These are phyloP conservation scores for Nelumbo lutea DNA, from an alignment of 164 flowering plant species.

Conservation along the genomic window DNA sequence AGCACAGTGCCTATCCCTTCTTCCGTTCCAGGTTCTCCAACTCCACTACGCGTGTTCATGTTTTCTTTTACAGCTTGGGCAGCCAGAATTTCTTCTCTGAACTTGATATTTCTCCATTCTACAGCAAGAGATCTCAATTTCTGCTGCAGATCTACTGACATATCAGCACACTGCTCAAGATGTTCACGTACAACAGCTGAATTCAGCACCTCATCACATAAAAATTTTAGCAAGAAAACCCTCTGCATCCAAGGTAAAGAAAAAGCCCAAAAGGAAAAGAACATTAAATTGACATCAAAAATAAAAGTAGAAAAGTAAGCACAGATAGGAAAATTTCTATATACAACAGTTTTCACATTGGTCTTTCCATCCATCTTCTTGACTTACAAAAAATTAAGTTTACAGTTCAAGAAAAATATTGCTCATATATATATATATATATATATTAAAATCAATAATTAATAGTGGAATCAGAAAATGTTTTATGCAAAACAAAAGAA, in stretches of 20 bases:
- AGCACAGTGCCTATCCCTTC: conserved; percentile 9
- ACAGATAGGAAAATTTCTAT: too few species aligned
- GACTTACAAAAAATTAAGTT: too few species aligned
- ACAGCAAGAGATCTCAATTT: conserved; percentile 52
- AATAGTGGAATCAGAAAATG: too few species aligned
- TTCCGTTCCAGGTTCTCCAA: conserved; percentile 23
- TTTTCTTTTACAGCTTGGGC: conserved; percentile 36
- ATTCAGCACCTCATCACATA: conserved; percentile 79
- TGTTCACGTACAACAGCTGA: conserved; percentile 66
- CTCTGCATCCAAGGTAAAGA: conserved; percentile 55
- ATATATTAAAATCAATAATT: too few species aligned
- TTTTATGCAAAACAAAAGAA: too few species aligned
- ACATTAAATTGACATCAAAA: too few species aligned
- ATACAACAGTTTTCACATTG: too few species aligned
- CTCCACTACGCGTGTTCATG: conserved; percentile 13
- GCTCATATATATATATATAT: too few species aligned
- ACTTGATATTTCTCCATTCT: conserved; percentile 64
- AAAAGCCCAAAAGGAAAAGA: not conserved
- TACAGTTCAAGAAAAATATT: too few species aligned
- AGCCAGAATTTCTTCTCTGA: conserved; percentile 53
- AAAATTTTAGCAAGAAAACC: conserved; percentile 63
- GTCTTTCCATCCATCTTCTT: too few species aligned
- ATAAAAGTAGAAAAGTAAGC: too few species aligned
- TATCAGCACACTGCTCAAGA: conserved; percentile 74
- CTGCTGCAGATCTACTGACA: conserved; percentile 70